These are phyloP conservation scores for Begonia fuchsioides DNA, from an alignment of 306 rosid species.

Conservation along the genomic window DNA sequence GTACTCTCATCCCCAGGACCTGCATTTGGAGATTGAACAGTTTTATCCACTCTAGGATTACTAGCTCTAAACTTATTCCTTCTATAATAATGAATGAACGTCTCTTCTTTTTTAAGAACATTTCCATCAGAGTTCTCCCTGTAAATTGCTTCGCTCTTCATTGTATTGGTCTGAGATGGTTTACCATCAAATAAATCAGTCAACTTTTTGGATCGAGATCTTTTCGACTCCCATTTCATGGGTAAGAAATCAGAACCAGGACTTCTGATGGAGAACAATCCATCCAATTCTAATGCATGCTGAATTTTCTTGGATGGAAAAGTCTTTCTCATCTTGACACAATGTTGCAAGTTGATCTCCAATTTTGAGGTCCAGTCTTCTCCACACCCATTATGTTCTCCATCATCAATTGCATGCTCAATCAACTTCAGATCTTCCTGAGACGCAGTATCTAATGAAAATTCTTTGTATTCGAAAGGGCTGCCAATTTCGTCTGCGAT, in stretches of 20 bases:
- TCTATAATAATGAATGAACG: conserved; percentile 67
- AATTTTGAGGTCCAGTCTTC: conserved; percentile 89
- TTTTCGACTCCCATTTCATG: conserved; percentile 54
- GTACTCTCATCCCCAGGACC: conserved; percentile 17
- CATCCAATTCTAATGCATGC: conserved; percentile 50
- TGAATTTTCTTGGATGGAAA: conserved; percentile 47
- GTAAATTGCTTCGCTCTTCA: conserved; percentile 28
- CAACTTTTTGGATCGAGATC: conserved; percentile 62
- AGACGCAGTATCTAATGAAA: conserved; percentile 63
- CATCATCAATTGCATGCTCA: conserved; percentile 82
- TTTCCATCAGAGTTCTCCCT: conserved; percentile 17
- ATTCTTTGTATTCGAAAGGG: conserved; percentile 53
- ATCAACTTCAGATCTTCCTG: conserved; percentile 68
- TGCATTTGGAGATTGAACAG: conserved; percentile 17
- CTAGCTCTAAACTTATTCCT: conserved; percentile 53
- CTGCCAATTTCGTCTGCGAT: conserved; percentile 75
- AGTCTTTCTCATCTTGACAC: conserved; percentile 63
- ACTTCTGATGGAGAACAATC: conserved; percentile 33
- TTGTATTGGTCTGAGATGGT: conserved; percentile 23
- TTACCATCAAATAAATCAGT: conserved; percentile 15
- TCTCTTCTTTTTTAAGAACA: conserved; percentile 19
- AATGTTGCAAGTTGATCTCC: conserved; percentile 64
- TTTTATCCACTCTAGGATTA: conserved; percentile 15
- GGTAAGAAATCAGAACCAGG: conserved; percentile 21
- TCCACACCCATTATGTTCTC: conserved; percentile 39